Evolutionary conservation across 2,329 filamentous ascomycete genomes (phyloP).

Genomic region (Aspergillus cejpii): DNA sequence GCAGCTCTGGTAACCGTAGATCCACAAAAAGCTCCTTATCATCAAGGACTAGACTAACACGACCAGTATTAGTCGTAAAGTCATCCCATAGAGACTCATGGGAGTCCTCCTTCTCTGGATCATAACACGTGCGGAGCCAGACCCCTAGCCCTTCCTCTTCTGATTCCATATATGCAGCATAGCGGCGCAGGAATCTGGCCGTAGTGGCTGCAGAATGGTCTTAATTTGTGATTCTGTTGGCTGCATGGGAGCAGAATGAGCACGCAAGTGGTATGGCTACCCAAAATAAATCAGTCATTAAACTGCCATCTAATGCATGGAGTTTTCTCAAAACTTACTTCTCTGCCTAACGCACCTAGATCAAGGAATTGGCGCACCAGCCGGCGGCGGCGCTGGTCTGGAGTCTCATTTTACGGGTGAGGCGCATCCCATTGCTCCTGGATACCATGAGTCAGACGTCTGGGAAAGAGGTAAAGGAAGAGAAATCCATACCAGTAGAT

Average conservation of each 20-base stretch:
- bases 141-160: constrained; percentile 2
- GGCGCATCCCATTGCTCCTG: constrained; percentile 1
- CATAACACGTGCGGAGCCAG: constrained; percentile 1
- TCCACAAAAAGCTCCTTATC: neutral
- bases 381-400: neutral
- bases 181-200: neutral
- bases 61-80: neutral
- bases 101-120: neutral
- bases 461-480: neutral
- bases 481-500: neutral
- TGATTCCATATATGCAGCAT: neutral
- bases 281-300: too few relatives aligned
- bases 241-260: too few relatives aligned
- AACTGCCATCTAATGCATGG: neutral
- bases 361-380: neutral
- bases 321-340: neutral
- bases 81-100: neutral
- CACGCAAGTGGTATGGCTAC: too few relatives aligned
- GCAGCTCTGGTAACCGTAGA: neutral
- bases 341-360: neutral
- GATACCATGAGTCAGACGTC: neutral
- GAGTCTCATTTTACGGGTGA: neutral
- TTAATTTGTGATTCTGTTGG: too few relatives aligned
- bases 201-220: neutral
- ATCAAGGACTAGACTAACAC: neutral